A percentile compares a stretch with the other conserved stretches of the same genome.
These are phyloP conservation scores for Skeletonema grethae DNA, from an alignment of 108 stramenopile species.

Conservation along the genomic window DNA sequence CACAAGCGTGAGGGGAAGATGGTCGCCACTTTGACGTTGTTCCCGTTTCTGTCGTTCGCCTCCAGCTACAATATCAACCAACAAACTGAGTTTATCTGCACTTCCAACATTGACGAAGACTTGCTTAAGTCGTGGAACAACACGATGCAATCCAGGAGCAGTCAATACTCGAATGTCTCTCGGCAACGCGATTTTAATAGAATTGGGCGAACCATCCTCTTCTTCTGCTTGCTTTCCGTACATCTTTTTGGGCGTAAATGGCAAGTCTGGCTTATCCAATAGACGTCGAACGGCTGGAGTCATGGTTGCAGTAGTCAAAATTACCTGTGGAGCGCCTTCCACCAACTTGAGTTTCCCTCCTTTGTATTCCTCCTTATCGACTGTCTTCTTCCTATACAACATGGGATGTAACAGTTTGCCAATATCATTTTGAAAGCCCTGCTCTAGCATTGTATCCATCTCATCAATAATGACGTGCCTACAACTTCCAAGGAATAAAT, in stretches of 20 bases:
- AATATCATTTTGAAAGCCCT: slow-evolving; percentile 94
- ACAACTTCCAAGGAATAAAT: slow-evolving; percentile 72
- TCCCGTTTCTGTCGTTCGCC: slow-evolving; percentile 34
- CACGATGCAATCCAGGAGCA: slow-evolving; percentile 87
- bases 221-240: slow-evolving; percentile 42
- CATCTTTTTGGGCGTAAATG: slow-evolving; percentile 53
- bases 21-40: slow-evolving; percentile 4
- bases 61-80: slow-evolving; percentile 73
- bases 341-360: slow-evolving; percentile 37
- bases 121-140: slow-evolving; percentile 88
- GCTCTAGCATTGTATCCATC: slow-evolving; percentile 98
- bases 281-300: slow-evolving; percentile 83
- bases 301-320: slow-evolving; percentile 96
- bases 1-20: slow-evolving; percentile 68
- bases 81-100: slow-evolving; percentile 85
- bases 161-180: slow-evolving; percentile 76
- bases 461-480: slow-evolving; percentile 92
- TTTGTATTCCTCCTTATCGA: slow-evolving; percentile 41
- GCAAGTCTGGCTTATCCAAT: slow-evolving; percentile 57
- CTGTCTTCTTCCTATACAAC: slow-evolving; percentile 61
- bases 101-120: slow-evolving; percentile 92
- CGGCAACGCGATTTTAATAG: slow-evolving; percentile 59
- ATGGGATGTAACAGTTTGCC: slow-evolving; percentile 81
- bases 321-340: slow-evolving; percentile 77
- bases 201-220: slow-evolving; percentile 17